Base-by-base conservation (phyloP, 2,329 filamentous ascomycete genomes). In the Didymellaceae sp. region DNA sequence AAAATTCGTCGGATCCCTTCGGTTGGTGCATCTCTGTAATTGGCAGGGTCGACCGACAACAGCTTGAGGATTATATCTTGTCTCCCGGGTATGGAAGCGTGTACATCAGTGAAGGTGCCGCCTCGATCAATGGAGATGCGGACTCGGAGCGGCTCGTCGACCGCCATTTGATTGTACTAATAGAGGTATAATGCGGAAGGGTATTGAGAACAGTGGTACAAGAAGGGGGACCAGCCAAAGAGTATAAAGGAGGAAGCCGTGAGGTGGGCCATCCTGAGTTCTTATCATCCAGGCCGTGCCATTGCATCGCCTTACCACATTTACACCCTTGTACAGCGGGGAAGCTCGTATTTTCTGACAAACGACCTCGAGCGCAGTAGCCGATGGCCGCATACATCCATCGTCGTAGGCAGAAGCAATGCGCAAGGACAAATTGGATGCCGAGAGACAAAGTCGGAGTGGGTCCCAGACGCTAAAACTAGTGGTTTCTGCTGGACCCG, bases 11-110 rank as follows among this genome's bases (percentile, higher is more conserved):
- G 57, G 28, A 69, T 65, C 8, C 59, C 65, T 50, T 69, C 66
- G 10, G 64, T 67, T 16, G 66, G 66, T 6, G 66, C 66, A 54
- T 69, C 66, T 28, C 58, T 38, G 35, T 69, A 69, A 38, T 69
- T 64, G 14, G 52, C 38, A 17, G 65, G 65, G 46, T 67, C 64
- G 6, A 67, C 61, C 7, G 66, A 69, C 20, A 69, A 47, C 18
- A 69, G 50, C 45, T 69, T 69, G 32, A 69, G 43, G 33, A 68
- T 54, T n/a, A 67, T 55, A 33, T 66, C 62, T 18, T 59, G 54
- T 59, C 59, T 34, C 16, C 53, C 54, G 3, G 43, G 42, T 48
- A 66, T 35, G 21, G 57, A 67, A 32, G 61, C 67, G 30, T 65
- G 37, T 18, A 58, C 49, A 30, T 62, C 59, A 21, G 52, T 57